Percentiles rank a stretch among this genome's conserved stretches.
phyloP scores from a whole-genome alignment of 768 basidiomycete species.

The Lyophyllum shimeji region DNA sequence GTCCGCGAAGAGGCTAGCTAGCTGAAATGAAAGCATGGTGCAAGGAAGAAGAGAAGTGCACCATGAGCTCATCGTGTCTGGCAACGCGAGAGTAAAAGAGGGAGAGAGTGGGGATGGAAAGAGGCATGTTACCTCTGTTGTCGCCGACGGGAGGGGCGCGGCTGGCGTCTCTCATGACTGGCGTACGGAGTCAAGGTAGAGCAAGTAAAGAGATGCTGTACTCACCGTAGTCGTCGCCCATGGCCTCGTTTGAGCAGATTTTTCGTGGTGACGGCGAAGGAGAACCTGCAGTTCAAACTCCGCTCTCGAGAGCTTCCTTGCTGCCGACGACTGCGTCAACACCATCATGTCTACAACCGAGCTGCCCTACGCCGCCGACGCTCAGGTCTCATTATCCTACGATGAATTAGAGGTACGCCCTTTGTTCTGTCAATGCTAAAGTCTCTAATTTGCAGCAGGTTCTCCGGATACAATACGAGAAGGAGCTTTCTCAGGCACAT shows the following conservation, averaged over 20 bases:
- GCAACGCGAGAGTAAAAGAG: slow-evolving; percentile 32
- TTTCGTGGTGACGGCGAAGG: slow-evolving; percentile 22
- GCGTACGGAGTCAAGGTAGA: slow-evolving; percentile 22
- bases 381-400: slow-evolving; percentile 81
- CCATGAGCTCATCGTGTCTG: slow-evolving; percentile 61
- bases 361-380: slow-evolving; percentile 94
- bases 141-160: slow-evolving; percentile 8
- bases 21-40: slow-evolving; percentile 64
- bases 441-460: slow-evolving; percentile 50
- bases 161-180: slow-evolving; percentile 17
- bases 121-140: slow-evolving; percentile 24
- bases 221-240: slow-evolving; percentile 63
- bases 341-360: slow-evolving; percentile 56
- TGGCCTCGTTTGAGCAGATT: slow-evolving; percentile 19
- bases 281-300: slow-evolving; percentile 35
- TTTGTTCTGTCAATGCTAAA: not conserved
- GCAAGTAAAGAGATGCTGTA: slow-evolving; percentile 21
- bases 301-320: slow-evolving; percentile 19
- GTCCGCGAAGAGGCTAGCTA: slow-evolving; percentile 53
- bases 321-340: not conserved
- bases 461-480: slow-evolving; percentile 82
- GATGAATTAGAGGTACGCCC: slow-evolving; percentile 82
- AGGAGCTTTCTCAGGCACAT: slow-evolving; percentile 79
- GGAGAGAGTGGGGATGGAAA: slow-evolving; percentile 4
- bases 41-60: slow-evolving; percentile 50